Evolutionary conservation across 129 eudicot genomes (phyloP).

Genomic region (Artemisia tridentata): DNA sequence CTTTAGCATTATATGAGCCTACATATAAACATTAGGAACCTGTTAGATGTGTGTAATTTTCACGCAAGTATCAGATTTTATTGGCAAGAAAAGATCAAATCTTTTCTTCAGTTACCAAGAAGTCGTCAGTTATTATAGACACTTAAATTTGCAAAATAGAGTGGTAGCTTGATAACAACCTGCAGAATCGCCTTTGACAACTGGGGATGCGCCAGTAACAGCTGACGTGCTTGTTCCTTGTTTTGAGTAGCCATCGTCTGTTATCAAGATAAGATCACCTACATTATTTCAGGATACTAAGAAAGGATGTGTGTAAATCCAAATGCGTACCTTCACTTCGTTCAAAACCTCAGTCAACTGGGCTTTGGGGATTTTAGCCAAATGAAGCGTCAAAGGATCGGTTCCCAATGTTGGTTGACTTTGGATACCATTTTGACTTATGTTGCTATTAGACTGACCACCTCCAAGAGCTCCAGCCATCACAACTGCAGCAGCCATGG

Average conservation of each 20-base stretch:
- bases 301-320: slow-evolving; percentile 8
- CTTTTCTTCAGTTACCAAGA: background rate
- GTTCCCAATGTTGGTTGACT: slow-evolving; percentile 51
- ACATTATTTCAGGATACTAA: slow-evolving; percentile 3
- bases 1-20: slow-evolving; percentile 81
- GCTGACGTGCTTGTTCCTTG: slow-evolving; percentile 81
- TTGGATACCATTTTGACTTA: slow-evolving; percentile 50
- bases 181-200: slow-evolving; percentile 85
- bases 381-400: slow-evolving; percentile 72
- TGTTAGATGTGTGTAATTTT: slow-evolving; percentile 18
- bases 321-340: slow-evolving; percentile 66
- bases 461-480: slow-evolving; percentile 86
- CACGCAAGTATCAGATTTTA: background rate
- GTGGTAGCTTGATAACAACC: slow-evolving; percentile 39
- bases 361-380: slow-evolving; percentile 73
- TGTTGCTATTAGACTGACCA: slow-evolving; percentile 47
- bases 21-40: slow-evolving; percentile 36
- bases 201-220: slow-evolving; percentile 55
- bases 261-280: slow-evolving; percentile 26
- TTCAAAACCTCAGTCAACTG: slow-evolving; percentile 74
- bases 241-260: slow-evolving; percentile 76
- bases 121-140: background rate
- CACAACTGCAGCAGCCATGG: slow-evolving; percentile 80
- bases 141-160: too few species aligned
- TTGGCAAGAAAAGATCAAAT: slow-evolving; percentile 6